Evolutionary conservation across 257 asterid genomes (phyloP).

Genomic region (Nicotiana knightiana): DNA sequence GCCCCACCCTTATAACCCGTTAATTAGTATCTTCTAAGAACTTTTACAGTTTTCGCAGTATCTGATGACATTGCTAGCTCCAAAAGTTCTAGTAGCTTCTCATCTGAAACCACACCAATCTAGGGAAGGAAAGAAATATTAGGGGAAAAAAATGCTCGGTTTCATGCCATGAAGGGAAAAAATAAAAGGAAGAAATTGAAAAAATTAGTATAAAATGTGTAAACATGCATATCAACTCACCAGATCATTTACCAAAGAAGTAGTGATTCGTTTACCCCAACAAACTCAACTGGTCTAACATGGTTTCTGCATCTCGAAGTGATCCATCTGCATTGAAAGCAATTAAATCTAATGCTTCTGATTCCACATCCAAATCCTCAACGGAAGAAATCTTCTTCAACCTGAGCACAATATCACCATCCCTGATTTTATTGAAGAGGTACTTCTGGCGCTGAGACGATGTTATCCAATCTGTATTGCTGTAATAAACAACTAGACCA

Average conservation of each 20-base stretch:
- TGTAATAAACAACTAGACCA: too few relatives aligned
- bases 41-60: slow-evolving; percentile 81
- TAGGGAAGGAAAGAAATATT: slow-evolving; percentile 21
- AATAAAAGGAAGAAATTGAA: background rate
- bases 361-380: slow-evolving; percentile 68
- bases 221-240: slow-evolving; percentile 44
- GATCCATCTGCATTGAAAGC: slow-evolving; percentile 95
- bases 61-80: slow-evolving; percentile 96
- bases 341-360: slow-evolving; percentile 79
- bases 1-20: too few relatives aligned
- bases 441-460: slow-evolving; percentile 77
- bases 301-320: slow-evolving; percentile 88
- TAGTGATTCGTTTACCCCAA: slow-evolving; percentile 73
- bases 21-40: too few relatives aligned
- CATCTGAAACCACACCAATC: slow-evolving; percentile 99
- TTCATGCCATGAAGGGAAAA: background rate
- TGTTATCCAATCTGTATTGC: too few relatives aligned
- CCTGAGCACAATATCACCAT: slow-evolving; percentile 59
- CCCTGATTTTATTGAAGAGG: slow-evolving; percentile 70
- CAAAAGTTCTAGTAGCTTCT: slow-evolving; percentile 77
- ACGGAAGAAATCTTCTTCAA: slow-evolving; percentile 59
- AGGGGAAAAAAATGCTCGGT: background rate
- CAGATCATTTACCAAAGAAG: slow-evolving; percentile 88
- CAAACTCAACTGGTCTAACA: slow-evolving; percentile 92
- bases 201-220: background rate